These are phyloP conservation scores for Linum tenue DNA, from an alignment of 345 rosid genomes.

Conservation along the genomic window DNA sequence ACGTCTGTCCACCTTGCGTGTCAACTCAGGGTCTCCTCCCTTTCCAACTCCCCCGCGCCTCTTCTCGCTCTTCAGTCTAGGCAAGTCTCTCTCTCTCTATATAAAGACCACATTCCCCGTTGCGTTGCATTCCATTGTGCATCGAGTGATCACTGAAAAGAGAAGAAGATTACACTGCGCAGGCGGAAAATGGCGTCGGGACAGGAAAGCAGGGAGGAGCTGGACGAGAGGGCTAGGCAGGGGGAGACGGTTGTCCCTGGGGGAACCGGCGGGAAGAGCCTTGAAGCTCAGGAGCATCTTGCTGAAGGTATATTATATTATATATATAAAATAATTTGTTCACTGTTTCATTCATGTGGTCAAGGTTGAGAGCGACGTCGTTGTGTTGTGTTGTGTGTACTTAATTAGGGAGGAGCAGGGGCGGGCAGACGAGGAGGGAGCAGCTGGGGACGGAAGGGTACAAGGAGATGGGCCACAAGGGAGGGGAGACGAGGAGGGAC, in stretches of 20 bases:
- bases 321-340: too few species aligned
- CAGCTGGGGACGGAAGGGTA: conserved; percentile 4
- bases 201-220: background rate
- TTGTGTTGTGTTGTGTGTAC: background rate
- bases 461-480: conserved; percentile 43
- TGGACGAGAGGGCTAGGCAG: conserved; percentile 4
- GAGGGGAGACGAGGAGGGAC: conserved; percentile 50
- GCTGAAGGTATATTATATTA: conserved; percentile 6
- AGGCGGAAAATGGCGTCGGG: conserved; percentile 8
- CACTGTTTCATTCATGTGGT: too few species aligned
- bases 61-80: too few species aligned
- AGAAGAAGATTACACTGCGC: background rate
- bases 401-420: background rate
- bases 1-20: too few species aligned
- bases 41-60: too few species aligned
- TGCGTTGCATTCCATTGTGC: too few species aligned
- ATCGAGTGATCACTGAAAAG: background rate
- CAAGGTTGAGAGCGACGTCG: background rate
- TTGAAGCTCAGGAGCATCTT: conserved; percentile 12
- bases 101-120: too few species aligned
- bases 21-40: too few species aligned
- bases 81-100: too few species aligned
- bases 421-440: background rate
- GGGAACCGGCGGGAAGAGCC: conserved; percentile 10
- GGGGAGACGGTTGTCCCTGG: conserved; percentile 9